Evolutionary conservation across 148 eudicot species (phyloP), one percentile per base, ranked within the genome.

Genomic region (Vaccinium darrowii): DNA sequence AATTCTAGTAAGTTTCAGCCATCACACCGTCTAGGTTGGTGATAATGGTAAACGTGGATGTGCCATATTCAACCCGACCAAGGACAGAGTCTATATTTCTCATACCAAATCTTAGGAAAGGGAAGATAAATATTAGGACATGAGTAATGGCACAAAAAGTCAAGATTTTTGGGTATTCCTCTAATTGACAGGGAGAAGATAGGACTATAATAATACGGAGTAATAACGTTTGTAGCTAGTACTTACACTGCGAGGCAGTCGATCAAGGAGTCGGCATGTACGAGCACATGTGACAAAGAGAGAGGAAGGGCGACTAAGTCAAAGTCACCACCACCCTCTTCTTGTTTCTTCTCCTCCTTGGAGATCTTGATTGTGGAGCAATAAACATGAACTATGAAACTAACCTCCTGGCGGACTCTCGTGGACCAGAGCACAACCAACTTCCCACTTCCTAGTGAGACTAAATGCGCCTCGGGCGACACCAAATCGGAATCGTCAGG

Each of bases 401-500:
- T 8, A 1, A 0, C 3, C 14, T 6, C 1, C 19, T 30, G 30
- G 30, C 30, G 1, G 30, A 30, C 30, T 30, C 7, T 15, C 18
- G 0, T 15, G 21, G 23, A 58, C 8, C 23, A 58, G 63, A 58
- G 8, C 63, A 18, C n/a, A 19, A 2, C n/a, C 63, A 58, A 58
- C 8, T 58, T 58, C 23, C 23, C 63, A 18, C 63, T 58, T 58
- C 63, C 63, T 18, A 58, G 63, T 58, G 63, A 0, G 63, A 58
- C 23, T 19, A 58, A 58, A 58, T 58, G 63, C 8, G 9, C 6
- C 62, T 5, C 23, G 2, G n/a, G 23, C 2, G 19, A 58, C 21
- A 15, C 6, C 5, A 1, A 0, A 8, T 5, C n/a, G 6, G 7
- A 1, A 58, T 18, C 0, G 2, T 2, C 8, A 18, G 1, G 23